Evolutionary conservation across 371 early-diverging fungal genomes (phyloP), one percentile per base, ranked within the genome.

Genomic region (Rhizopus delemar): DNA sequence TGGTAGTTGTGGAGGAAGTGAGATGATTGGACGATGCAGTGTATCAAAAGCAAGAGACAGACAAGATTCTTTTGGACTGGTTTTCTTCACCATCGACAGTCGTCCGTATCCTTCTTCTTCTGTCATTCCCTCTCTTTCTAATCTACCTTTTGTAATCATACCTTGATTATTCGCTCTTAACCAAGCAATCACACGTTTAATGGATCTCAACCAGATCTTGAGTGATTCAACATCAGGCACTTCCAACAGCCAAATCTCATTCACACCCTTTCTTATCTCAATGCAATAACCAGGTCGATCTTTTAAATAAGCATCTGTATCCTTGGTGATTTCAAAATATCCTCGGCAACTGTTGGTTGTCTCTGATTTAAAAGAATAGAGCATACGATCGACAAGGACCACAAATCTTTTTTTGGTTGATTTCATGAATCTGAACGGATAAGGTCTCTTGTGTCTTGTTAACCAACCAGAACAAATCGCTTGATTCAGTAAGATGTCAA

Each of bases 331-430:
- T 41, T 70, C 69, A 12, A 73, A 53, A 46, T 73, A 75, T 16
- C 68, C 70, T 2, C 73, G 62, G 41, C 63, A 73, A 0, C 28
- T 12, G 4, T 60, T 60, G 3, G 68, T 63, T 16, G 62, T 31
- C 11, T 72, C 73, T 2, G 57, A 51, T 52, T 75, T 75, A 50
- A 72, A 75, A 9, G 63, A 51, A 60, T 73, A 75, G 2, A 75
- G 39, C 50, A 70, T 53, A 8, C 73, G 63, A 46, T 75, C 76
- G 0, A 68, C 68, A 9, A 75, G 51, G 4, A 75, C 53, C n/a
- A 75, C 41, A 39, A 62, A 73, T 4, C 76, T 66, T 46, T 56
- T 49, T 34, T 75, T 75, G 22, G 46, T 51, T 0, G 51, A 56
- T 33, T 70, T 70, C 8, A 70, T 68, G 16, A 75, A 75, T 0